Evolutionary conservation across 2,329 filamentous ascomycete species (phyloP), one percentile per base, ranked within the genome.

Genomic region (Colletotrichum brevisporum): DNA sequence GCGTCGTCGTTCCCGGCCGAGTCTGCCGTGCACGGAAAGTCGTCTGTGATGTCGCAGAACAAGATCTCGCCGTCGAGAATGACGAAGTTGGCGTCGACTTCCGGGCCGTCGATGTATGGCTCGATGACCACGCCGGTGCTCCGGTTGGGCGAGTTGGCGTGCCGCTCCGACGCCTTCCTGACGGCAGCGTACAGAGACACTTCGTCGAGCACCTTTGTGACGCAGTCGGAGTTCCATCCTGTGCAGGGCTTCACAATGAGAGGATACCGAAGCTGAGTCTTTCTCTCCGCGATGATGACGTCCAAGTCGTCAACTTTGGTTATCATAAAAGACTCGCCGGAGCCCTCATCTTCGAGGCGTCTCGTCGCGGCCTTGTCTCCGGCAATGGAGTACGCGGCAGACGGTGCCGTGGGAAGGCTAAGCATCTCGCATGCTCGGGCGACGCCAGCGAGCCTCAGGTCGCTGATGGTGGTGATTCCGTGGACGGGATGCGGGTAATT

Each of bases 11-110:
- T 13, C 4, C 24, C 50, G 12, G 50, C 36, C 0, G 36, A 5
- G 26, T 62, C 59, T 21, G 21, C 59, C 3, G 50, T 45, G 48
- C 73, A 75, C 8, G 82, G 81, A 58, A 81, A 79, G 53, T 83
- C 77, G 60, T 84, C 81, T 6, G 71, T 71, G 4, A 82, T 71
- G 45, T 84, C 80, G 66, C 71, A 78, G 70, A 83, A 84, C 5
- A 84, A 65, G 2, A 83, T 51, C 45, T 83, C 73, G 1, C 81
- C 81, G 55, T 83, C 74, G 15, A 74, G 72, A 0, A 84, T 61
- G 6, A 81, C 75, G 27, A 84, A 74, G 71, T 83, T 83, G 54
- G 75, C 79, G 65, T 83, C 82, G 1, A 84, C 74, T 64, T 84
- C 82, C 0, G 82, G 82, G 0, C 82, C 82, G 8, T 78, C 76